Conservation (phyloP, 2,329 filamentous ascomycete genomes). For the Podosphaera xanthii region DNA sequence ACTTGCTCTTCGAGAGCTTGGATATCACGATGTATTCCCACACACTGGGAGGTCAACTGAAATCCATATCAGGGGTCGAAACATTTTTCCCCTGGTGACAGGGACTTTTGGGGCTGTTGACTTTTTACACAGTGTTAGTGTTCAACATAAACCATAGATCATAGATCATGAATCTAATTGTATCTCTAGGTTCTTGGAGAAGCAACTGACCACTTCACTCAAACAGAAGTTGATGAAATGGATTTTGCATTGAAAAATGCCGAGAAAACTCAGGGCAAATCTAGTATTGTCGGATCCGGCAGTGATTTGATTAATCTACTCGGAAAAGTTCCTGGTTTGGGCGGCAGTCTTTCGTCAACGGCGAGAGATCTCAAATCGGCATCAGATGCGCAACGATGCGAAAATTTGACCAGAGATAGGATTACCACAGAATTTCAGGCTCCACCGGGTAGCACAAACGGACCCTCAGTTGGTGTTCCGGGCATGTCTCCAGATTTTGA, state of each 20-base stretch:
- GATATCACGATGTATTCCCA: slow-evolving; percentile 44
- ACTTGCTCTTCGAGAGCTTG: slow-evolving; percentile 50
- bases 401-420: slow-evolving; percentile 24
- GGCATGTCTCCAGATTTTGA: slow-evolving; percentile 61
- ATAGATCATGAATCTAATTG: too few species aligned
- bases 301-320: slow-evolving; percentile 52
- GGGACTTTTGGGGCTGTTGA: slow-evolving; percentile 61
- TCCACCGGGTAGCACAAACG: slow-evolving; percentile 20
- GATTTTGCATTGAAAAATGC: slow-evolving; percentile 52
- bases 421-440: slow-evolving; percentile 8
- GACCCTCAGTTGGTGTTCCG: slow-evolving; percentile 29
- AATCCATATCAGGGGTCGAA: slow-evolving; percentile 40
- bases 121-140: slow-evolving; percentile 36
- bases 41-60: slow-evolving; percentile 47
- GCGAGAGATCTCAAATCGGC: slow-evolving; percentile 36
- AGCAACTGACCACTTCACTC: slow-evolving; percentile 63
- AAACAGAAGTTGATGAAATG: slow-evolving; percentile 65
- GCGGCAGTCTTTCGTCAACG: slow-evolving; percentile 40
- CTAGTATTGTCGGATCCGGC: slow-evolving; percentile 17
- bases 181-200: slow-evolving; percentile 39
- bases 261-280: slow-evolving; percentile 21
- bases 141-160: too few species aligned
- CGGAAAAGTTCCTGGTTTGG: slow-evolving; percentile 49
- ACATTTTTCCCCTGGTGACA: slow-evolving; percentile 53
- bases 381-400: slow-evolving; percentile 39